phyloP scores from a whole-genome alignment of 495 filamentous ascomycete genomes.

The Aspergillus panamensis region DNA sequence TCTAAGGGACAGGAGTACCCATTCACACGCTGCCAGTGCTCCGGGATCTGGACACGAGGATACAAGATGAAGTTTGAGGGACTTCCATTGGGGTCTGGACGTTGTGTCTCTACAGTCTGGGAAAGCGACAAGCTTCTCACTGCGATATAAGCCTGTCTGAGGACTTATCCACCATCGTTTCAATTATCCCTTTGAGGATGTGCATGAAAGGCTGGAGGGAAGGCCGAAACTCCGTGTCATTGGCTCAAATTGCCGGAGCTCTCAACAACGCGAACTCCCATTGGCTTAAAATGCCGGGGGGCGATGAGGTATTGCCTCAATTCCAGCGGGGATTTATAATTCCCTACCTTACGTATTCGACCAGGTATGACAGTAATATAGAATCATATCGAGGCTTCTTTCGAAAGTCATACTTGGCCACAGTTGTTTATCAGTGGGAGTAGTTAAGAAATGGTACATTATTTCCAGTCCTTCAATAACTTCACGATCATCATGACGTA shows the following conservation, averaged over 20 bases:
- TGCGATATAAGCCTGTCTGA: no score
- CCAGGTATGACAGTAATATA: neutral
- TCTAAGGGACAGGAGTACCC: neutral
- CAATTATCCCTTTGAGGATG: no score
- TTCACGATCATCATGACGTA: conserved; percentile 5
- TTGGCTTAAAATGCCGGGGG: conserved; percentile 8
- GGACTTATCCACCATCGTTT: no score
- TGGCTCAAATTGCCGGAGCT: conserved; percentile 8
- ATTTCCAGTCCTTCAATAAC: neutral
- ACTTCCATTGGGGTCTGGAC: no score
- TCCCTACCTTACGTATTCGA: no score
- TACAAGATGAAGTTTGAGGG: neutral
- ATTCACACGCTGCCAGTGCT: neutral
- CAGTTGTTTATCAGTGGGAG: neutral
- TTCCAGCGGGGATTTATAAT: neutral
- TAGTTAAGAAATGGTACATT: neutral
- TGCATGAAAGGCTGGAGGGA: neutral
- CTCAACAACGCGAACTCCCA: neutral
- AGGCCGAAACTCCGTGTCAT: neutral
- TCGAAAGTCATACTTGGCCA: neutral
- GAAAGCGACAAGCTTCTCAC: no score
- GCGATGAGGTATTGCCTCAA: neutral
- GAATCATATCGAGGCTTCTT: neutral
- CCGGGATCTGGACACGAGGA: neutral
- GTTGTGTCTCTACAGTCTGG: no score